Evolutionary conservation across 164 flowering plant genomes (phyloP).

Genomic region (Malania oleifera): DNA sequence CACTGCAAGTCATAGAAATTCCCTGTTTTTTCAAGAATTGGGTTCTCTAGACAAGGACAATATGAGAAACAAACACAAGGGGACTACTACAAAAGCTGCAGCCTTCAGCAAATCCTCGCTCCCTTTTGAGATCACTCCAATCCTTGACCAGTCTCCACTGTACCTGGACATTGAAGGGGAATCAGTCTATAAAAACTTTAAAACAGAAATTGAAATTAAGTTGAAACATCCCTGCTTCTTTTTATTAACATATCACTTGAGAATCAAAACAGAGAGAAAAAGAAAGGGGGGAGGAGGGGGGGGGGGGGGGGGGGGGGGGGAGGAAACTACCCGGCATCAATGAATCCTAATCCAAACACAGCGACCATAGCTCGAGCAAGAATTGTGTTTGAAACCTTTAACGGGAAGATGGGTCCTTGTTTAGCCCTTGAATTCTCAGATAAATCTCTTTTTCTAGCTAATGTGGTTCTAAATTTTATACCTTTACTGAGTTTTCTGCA

Average conservation of each 20-base stretch:
- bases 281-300: conserved; percentile 3
- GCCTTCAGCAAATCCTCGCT: conserved; percentile 62
- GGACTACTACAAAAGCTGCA: conserved; percentile 65
- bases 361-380: conserved; percentile 51
- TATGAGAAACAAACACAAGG: conserved; percentile 55
- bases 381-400: conserved; percentile 33
- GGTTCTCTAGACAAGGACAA: conserved; percentile 29
- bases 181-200: neutral
- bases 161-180: conserved; percentile 39
- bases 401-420: conserved; percentile 20
- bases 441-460: conserved; percentile 31
- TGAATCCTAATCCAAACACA: conserved; percentile 64
- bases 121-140: conserved; percentile 72
- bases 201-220: conserved; percentile 1
- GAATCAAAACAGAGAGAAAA: neutral
- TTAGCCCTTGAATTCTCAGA: conserved; percentile 20
- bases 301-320: neutral
- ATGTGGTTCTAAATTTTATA: no score
- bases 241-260: no score
- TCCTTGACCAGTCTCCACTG: conserved; percentile 94
- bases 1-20: no score
- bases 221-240: no score
- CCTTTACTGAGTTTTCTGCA: conserved; percentile 16
- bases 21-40: conserved; percentile 11
- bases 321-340: conserved; percentile 72